Percentiles rank a stretch among this genome's conserved stretches.
These are phyloP conservation scores for Lindgomyces ingoldianus DNA, from an alignment of 495 filamentous ascomycete species.

Conservation along the genomic window DNA sequence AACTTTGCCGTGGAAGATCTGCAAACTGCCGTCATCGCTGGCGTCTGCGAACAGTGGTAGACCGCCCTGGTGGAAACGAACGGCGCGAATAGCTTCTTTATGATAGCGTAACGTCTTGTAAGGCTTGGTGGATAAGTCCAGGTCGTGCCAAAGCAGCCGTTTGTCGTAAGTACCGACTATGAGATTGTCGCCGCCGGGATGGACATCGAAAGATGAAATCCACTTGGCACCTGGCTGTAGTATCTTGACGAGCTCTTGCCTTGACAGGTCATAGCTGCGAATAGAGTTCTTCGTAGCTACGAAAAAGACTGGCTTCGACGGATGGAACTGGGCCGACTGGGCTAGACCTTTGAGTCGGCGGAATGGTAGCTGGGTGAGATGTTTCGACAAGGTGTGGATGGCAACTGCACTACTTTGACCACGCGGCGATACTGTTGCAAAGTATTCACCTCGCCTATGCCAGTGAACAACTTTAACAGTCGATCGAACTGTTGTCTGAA, in stretches of 20 bases:
- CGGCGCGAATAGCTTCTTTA: slow-evolving; percentile 81
- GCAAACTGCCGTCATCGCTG: slow-evolving; percentile 88
- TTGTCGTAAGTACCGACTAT: slow-evolving; percentile 93
- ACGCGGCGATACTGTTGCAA: slow-evolving; percentile 83
- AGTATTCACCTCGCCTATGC: slow-evolving; percentile 94
- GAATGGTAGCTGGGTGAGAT: slow-evolving; percentile 93
- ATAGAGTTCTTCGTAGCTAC: slow-evolving; percentile 92
- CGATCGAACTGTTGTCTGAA: slow-evolving; percentile 75
- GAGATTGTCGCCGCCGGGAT: slow-evolving; percentile 89
- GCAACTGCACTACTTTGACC: slow-evolving; percentile 80
- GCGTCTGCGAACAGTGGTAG: slow-evolving; percentile 90
- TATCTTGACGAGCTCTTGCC: slow-evolving; percentile 84
- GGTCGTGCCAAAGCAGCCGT: slow-evolving; percentile 92
- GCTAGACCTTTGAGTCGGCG: slow-evolving; percentile 78
- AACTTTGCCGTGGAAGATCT: slow-evolving; percentile 96
- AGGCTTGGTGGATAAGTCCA: slow-evolving; percentile 83
- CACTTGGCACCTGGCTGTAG: slow-evolving; percentile 90
- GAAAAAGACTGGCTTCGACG: slow-evolving; percentile 87
- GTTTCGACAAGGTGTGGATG: slow-evolving; percentile 93
- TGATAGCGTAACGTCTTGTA: slow-evolving; percentile 98
- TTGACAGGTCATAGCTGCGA: slow-evolving; percentile 86
- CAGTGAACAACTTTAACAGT: slow-evolving; percentile 87
- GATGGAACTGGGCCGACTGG: slow-evolving; percentile 92
- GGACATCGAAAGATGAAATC: slow-evolving; percentile 92
- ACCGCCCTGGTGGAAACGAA: slow-evolving; percentile 79